Evolutionary conservation across 352 stramenopile genomes (phyloP).

Genomic region (Phytophthora multivora): DNA sequence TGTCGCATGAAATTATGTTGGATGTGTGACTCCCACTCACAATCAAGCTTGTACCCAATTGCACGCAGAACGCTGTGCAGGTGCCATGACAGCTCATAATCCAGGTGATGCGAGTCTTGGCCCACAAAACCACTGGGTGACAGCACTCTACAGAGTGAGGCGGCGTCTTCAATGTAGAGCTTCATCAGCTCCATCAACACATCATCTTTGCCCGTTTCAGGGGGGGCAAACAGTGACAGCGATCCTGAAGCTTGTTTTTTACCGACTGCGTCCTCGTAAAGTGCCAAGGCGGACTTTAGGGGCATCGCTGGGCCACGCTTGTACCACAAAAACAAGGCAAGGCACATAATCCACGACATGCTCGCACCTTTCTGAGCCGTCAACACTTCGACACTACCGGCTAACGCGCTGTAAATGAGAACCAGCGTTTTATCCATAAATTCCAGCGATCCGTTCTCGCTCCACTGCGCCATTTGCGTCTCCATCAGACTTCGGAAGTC

Average conservation of each 20-base stretch:
- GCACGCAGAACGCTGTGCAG: conserved; percentile 73
- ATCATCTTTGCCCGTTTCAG: conserved; percentile 48
- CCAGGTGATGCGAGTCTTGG: conserved; percentile 42
- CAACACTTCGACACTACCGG: conserved; percentile 63
- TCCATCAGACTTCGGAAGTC: conserved; percentile 58
- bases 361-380: conserved; percentile 48
- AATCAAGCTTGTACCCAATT: conserved; percentile 75
- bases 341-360: conserved; percentile 61
- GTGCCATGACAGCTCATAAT: conserved; percentile 85
- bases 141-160: conserved; percentile 62
- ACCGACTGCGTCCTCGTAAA: conserved; percentile 48
- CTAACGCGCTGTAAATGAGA: conserved; percentile 70
- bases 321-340: conserved; percentile 80
- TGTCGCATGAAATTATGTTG: conserved; percentile 85
- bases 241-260: conserved; percentile 45
- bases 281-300: conserved; percentile 48
- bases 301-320: conserved; percentile 53
- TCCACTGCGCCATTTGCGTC: conserved; percentile 66
- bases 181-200: conserved; percentile 76
- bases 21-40: conserved; percentile 79
- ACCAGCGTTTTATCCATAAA: conserved; percentile 68
- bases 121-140: conserved; percentile 62
- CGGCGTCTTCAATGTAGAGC: conserved; percentile 57
- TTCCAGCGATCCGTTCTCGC: conserved; percentile 47
- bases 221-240: conserved; percentile 33